Evolutionary conservation across 306 rosid species (phyloP), one percentile per base, ranked within the genome.

Genomic region (Pyrus communis): DNA sequence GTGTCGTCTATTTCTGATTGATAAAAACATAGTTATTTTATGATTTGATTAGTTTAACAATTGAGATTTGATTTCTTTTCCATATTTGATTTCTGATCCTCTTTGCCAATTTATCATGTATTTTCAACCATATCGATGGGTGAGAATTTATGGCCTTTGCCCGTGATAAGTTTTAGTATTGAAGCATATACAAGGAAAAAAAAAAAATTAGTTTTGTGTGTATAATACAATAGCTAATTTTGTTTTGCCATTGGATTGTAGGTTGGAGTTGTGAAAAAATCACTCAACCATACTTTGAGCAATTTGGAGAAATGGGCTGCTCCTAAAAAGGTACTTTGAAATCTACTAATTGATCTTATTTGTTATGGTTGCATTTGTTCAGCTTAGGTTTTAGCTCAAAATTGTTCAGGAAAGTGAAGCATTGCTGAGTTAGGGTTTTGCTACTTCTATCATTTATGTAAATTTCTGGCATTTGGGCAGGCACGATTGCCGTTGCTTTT

Each of bases 291-390:
- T 67, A 8, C 86, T 75, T 78, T 92, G 85, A 73, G 57, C 79
- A 72, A 80, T 54, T 51, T 94, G 67, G 85, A 87, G 61, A 89
- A 90, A 86, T 94, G 97, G 98, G 85, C 84, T 85, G 87, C 91
- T 28, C 87, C 96, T 45, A 83, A 83, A 76, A 90, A 86, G 90
- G 96, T 63, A 71, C 12, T 28, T 27, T 62, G 30, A 18, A 9
- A 33, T 22, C 55, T 35, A 12, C 33, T 11, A 4, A 18, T 31
- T 17, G 19, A 62, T 25, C 23, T 11, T 14, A 23, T 23, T 59
- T 70, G 4, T 11, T 57, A 65, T 11, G 42, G 70, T 61, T 74
- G 14, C 58, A 52, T 52, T 11, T 78, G 22, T 62, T 82, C 43
- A 61, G 57, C 18, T 25, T 61, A 13, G 33, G 17, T 10, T 27